phyloP scores from a whole-genome alignment of 495 filamentous ascomycete genomes.

The Viridothelium virens region DNA sequence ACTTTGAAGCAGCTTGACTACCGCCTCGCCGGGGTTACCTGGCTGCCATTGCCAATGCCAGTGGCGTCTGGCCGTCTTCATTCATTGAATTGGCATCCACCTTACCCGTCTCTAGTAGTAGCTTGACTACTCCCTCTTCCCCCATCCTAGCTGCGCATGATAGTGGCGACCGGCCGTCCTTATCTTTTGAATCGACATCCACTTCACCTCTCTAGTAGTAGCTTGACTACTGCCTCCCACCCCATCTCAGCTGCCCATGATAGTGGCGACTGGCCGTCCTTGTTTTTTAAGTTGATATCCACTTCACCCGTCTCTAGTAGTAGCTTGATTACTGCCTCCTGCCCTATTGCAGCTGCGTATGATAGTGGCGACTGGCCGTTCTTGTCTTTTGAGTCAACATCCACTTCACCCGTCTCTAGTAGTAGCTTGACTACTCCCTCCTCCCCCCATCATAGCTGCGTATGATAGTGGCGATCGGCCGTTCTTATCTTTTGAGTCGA shows the following conservation, averaged over 20 bases:
- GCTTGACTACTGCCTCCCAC: slow-evolving; percentile 5
- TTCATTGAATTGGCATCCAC: neutral
- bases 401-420: slow-evolving; percentile 11
- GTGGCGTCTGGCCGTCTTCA: neutral
- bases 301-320: slow-evolving; percentile 21
- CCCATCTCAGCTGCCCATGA: slow-evolving; percentile 11
- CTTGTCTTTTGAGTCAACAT: slow-evolving; percentile 25
- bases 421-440: slow-evolving; percentile 1
- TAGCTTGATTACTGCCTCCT: slow-evolving; percentile 25
- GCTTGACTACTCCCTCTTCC: slow-evolving; percentile 21
- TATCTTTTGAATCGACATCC: slow-evolving; percentile 4
- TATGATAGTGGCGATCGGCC: neutral
- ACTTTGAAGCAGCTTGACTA: slow-evolving; percentile 20
- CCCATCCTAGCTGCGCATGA: slow-evolving; percentile 11
- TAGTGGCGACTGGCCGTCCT: slow-evolving; percentile 10
- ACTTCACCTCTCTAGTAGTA: slow-evolving; percentile 5
- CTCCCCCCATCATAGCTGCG: neutral
- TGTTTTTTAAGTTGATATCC: slow-evolving; percentile 9
- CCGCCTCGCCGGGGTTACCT: slow-evolving; percentile 16
- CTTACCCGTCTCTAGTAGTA: slow-evolving; percentile 19
- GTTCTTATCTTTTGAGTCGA: neutral
- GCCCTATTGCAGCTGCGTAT: slow-evolving; percentile 27
- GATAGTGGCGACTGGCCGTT: slow-evolving; percentile 25
- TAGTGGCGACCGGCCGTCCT: slow-evolving; percentile 3
- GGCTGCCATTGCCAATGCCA: neutral